Evolutionary conservation across 1,284 basidiomycete genomes (phyloP), one percentile per base, ranked within the genome.

Genomic region (Ustilago cynodontis): DNA sequence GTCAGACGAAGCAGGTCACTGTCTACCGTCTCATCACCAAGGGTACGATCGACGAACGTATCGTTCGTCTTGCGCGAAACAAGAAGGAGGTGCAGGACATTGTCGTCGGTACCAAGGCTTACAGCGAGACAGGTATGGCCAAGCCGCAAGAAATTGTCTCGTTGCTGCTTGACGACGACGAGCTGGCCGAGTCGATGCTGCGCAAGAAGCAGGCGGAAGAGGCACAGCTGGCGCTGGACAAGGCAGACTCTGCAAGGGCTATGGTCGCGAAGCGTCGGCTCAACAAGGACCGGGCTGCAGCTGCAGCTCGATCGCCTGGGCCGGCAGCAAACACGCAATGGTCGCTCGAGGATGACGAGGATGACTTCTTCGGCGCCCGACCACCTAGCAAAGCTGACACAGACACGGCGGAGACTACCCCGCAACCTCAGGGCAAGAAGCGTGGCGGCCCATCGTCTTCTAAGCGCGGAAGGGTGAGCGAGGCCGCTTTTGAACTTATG

Each of bases 31-130:
- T 99, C 60, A 97, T 99, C 83, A 96, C 94, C 11, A 93, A 91
- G 84, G 95, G 95, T 14, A 99, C 97, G 0, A 98, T 99, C 84
- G 97, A 99, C 86, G 96, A 99, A 87, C 94, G 97, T 9, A 99
- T 99, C 78, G 91, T 99, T 22, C 93, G 89, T 43, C 65, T 83
- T 13, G 77, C 81, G 35, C 64, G 81, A 28, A 85, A 83, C 76
- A 86, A 82, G 67, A 82, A 84, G 64, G 79, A 81, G 71, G 80
- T 81, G 9, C 97, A 99, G 91, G 97, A 99, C 84, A 97, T 99
- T 75, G 97, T 99, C 71, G 97, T 99, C 16, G 97, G 97, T 66
- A 95, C 94, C 88, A 98, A 98, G 88, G 94, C 91, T 67, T 92
- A 86, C 57, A 77, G 78, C 39, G 85, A 86, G 66, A 83, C 82